Evolutionary conservation across 305 asterid species (phyloP).

Genomic region (Solanum hybrid): DNA sequence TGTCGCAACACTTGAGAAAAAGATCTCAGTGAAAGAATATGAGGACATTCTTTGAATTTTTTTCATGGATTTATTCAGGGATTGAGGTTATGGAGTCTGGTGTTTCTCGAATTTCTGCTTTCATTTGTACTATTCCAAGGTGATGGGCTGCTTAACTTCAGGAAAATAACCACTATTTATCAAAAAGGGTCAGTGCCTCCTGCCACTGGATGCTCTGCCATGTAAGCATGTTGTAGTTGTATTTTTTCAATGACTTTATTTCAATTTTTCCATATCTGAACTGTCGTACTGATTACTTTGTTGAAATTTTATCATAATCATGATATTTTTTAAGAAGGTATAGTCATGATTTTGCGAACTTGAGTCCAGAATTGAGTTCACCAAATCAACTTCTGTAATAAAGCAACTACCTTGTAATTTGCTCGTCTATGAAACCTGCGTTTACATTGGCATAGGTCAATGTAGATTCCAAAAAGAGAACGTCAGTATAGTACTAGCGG

Average conservation of each 20-base stretch:
- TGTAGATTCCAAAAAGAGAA: too few relatives aligned
- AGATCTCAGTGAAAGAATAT: slow-evolving; percentile 35
- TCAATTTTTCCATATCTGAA: slow-evolving; percentile 38
- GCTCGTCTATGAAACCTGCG: too few relatives aligned
- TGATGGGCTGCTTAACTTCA: slow-evolving; percentile 4
- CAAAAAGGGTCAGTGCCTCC: slow-evolving; percentile 25
- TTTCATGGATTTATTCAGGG: slow-evolving; percentile 26
- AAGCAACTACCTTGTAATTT: too few relatives aligned
- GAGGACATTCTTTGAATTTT: slow-evolving; percentile 49
- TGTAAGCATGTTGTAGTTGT: slow-evolving; percentile 41
- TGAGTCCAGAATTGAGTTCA: background rate
- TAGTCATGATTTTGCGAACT: background rate
- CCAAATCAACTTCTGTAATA: too few relatives aligned
- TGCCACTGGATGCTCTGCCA: slow-evolving; percentile 33
- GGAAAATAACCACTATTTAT: background rate
- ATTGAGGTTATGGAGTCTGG: slow-evolving; percentile 13
- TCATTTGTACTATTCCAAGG: background rate
- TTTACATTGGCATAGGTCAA: too few relatives aligned
- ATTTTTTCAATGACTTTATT: slow-evolving; percentile 27
- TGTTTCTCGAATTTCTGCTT: background rate
- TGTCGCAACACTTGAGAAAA: slow-evolving; percentile 54
- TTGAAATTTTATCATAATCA: slow-evolving; percentile 5
- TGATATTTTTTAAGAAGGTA: too few relatives aligned
- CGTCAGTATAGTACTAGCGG: too few relatives aligned
- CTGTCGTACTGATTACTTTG: slow-evolving; percentile 32